Evolutionary conservation across 2,329 filamentous ascomycete species (phyloP), one percentile per base, ranked within the genome.

Genomic region (Daldinia sp.): DNA sequence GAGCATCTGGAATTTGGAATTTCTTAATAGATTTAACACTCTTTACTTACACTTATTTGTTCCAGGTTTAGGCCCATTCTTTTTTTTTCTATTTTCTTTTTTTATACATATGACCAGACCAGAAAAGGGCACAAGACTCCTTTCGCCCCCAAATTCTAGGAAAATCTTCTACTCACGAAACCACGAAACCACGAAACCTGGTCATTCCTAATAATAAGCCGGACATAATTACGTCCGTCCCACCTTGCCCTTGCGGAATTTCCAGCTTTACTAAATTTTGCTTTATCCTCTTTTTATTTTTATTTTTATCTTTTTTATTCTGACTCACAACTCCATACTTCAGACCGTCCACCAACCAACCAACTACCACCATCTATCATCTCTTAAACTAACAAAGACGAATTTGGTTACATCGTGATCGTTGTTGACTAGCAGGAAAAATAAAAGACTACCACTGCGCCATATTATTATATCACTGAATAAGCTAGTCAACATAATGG

Each of bases 401-500:
- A 56, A 47, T 37, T 34, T 32, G 49, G 30, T 43, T 54, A 30
- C 51, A 56, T 61, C 47, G 54, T 64, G 41, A 48, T 39, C 39
- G 53, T 39, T 51, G 27, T 53, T 59, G 34, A 23, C 51, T 47
- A 58, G 34, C 15, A 37, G 51, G 50, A 37, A n/a, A 37, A 45
- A 27, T 15, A 37, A n/a, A 60, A 34, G 17, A 34, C 10, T 19
- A 35, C 13, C 35, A 39, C 54, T 66, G 50, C 41, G 52, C 54
- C 37, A 50, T 64, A 55, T 51, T 53, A 32, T 32, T 53, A n/a
- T 49, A 17, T 32, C 37, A 35, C 51, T 59, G 37, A 55, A 50
- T 49, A 52, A 61, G 32, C 43, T 43, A 54, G 49, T 37, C 58
- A 37, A 70, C 73, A 76, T 64, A 41, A 85, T 85, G 83, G 72